phyloP scores from a whole-genome alignment of 179 eudicot genomes.

The Corrigiola litoralis region DNA sequence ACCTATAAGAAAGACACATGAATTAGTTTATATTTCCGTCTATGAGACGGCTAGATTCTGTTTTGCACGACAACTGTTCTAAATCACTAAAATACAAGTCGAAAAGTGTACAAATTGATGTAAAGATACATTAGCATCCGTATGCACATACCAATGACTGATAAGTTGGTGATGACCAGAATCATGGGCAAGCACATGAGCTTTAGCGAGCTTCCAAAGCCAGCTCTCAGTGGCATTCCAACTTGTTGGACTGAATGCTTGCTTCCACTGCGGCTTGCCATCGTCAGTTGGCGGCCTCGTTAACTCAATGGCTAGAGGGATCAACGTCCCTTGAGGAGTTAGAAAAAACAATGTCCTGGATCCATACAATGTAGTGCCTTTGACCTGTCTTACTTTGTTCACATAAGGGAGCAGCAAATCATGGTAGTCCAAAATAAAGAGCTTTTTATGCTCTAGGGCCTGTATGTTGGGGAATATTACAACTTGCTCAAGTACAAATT shows the following conservation, averaged over 20 bases:
- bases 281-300: slow-evolving; percentile 27
- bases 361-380: slow-evolving; percentile 39
- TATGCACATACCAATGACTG: slow-evolving; percentile 32
- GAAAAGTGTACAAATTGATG: too few relatives aligned
- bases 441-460: slow-evolving; percentile 30
- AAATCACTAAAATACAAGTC: too few relatives aligned
- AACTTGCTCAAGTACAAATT: too few relatives aligned
- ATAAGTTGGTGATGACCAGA: slow-evolving; percentile 42
- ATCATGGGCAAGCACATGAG: slow-evolving; percentile 43
- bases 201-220: slow-evolving; percentile 46
- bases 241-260: slow-evolving; percentile 26
- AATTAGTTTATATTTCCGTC: too few relatives aligned
- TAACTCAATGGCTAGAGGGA: slow-evolving; percentile 35
- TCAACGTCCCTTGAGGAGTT: slow-evolving; percentile 16
- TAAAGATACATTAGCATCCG: too few relatives aligned
- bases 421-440: slow-evolving; percentile 37
- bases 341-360: slow-evolving; percentile 39
- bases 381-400: slow-evolving; percentile 31
- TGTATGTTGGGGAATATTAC: neutral
- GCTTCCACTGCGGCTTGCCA: slow-evolving; percentile 38
- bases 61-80: too few relatives aligned
- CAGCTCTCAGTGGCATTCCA: slow-evolving; percentile 23
- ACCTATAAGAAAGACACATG: slow-evolving; percentile 19
- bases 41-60: too few relatives aligned
- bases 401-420: slow-evolving; percentile 35